Conservation (phyloP, 2,329 filamentous ascomycete species). For the Xylaria sp. region DNA sequence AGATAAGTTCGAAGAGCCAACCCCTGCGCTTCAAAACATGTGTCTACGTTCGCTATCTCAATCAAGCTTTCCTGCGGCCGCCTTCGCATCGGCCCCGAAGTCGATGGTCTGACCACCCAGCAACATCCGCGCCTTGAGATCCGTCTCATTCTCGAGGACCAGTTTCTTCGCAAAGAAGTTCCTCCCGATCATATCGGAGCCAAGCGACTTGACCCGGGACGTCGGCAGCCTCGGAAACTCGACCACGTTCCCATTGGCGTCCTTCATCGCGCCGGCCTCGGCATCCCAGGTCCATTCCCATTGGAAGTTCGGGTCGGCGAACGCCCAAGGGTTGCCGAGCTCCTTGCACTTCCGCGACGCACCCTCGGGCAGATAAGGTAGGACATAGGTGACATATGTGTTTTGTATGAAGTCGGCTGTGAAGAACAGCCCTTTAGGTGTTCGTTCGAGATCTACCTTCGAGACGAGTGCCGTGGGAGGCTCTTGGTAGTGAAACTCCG, state of each 20-base stretch:
- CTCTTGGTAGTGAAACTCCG: conserved; percentile 41
- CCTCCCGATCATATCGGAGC: conserved; percentile 37
- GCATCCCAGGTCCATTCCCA: conserved; percentile 48
- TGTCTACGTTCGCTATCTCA: background rate
- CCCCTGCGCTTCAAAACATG: background rate
- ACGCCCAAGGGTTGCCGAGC: conserved; percentile 47
- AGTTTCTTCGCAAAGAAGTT: conserved; percentile 45
- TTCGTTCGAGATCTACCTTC: conserved; percentile 38
- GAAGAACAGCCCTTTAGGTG: conserved; percentile 40
- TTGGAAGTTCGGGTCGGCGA: conserved; percentile 41
- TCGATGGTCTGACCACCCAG: conserved; percentile 43
- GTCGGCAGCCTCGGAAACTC: conserved; percentile 40
- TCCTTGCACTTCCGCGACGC: conserved; percentile 46
- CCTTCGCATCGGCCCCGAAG: conserved; percentile 43
- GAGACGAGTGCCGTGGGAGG: conserved; percentile 41
- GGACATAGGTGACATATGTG: conserved; percentile 45
- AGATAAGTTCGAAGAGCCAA: background rate
- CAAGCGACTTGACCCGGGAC: conserved; percentile 21
- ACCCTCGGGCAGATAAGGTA: conserved; percentile 46
- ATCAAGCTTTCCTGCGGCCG: conserved; percentile 21
- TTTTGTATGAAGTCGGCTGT: conserved; percentile 46
- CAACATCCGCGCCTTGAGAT: conserved; percentile 40
- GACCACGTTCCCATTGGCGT: conserved; percentile 36
- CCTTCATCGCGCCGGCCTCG: conserved; percentile 34
- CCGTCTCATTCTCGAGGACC: conserved; percentile 45